phyloP scores from a whole-genome alignment of 208 protist species.

The Leishmania guyanensis region DNA sequence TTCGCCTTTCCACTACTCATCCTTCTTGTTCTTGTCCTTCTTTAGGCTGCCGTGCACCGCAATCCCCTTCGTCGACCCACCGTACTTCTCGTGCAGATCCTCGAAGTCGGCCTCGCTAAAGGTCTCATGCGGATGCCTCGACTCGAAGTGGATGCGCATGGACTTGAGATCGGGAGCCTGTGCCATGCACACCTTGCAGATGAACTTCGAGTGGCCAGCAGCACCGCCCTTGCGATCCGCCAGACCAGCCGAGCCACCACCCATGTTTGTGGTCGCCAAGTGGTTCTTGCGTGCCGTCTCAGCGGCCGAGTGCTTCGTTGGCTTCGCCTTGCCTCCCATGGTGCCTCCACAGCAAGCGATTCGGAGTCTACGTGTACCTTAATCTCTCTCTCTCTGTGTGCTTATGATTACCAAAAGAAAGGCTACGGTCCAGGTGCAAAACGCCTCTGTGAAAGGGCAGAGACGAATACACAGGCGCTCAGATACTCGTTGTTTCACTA shows the following conservation, averaged over 20 bases:
- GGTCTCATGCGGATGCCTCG: slow-evolving; percentile 48
- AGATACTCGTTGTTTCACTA: not conserved
- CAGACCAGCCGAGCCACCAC: slow-evolving; percentile 58
- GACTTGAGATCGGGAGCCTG: slow-evolving; percentile 71
- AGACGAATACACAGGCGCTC: not conserved
- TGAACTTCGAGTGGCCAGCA: slow-evolving; percentile 57
- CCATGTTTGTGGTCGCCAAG: slow-evolving; percentile 73
- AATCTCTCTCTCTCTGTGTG: not conserved
- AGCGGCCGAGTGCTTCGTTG: slow-evolving; percentile 73
- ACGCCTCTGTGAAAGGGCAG: not conserved
- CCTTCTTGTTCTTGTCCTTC: slow-evolving; percentile 44
- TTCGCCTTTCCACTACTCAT: slow-evolving; percentile 3
- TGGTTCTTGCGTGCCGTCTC: slow-evolving; percentile 73
- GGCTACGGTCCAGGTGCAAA: not conserved
- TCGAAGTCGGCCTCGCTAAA: slow-evolving; percentile 65
- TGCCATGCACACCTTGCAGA: slow-evolving; percentile 68
- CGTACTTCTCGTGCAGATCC: slow-evolving; percentile 64
- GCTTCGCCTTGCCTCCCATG: slow-evolving; percentile 84
- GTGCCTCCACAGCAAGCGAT: not conserved
- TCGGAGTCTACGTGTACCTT: too few species aligned
- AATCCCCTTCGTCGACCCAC: slow-evolving; percentile 72
- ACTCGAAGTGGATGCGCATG: slow-evolving; percentile 69
- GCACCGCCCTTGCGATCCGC: slow-evolving; percentile 65
- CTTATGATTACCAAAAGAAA: not conserved
- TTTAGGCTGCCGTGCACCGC: slow-evolving; percentile 70